Percentiles rank a stretch among this genome's conserved stretches.
Evolutionary conservation across 352 stramenopile genomes (phyloP).

Genomic region (Stramenopiles sp.): DNA sequence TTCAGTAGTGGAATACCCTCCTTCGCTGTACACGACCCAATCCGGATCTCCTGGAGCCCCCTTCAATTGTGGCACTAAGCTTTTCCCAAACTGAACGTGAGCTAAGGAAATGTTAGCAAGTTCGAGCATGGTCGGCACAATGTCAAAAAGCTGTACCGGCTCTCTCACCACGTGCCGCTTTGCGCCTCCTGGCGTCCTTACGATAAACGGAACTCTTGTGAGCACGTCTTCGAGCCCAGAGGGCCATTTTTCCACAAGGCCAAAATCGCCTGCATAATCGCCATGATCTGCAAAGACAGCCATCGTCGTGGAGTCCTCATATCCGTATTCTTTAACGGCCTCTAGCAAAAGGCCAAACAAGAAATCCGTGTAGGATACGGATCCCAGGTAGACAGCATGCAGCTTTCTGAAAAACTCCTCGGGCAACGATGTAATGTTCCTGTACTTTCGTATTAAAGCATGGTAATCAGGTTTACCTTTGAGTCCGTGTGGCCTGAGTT

Average conservation of each 20-base stretch:
- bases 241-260: conserved; percentile 5
- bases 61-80: neutral
- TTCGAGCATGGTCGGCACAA: conserved; percentile 6
- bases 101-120: neutral
- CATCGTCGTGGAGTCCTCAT: neutral
- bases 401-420: conserved; percentile 5
- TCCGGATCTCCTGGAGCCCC: neutral
- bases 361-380: neutral
- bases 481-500: neutral
- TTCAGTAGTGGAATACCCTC: neutral
- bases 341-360: conserved; percentile 4
- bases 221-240: neutral
- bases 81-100: conserved; percentile 7
- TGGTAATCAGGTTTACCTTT: conserved; percentile 7
- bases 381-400: neutral
- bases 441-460: neutral
- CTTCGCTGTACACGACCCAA: neutral
- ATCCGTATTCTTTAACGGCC: neutral
- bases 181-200: neutral
- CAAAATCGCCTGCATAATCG: conserved; percentile 10
- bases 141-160: neutral
- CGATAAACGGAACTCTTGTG: neutral
- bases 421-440: conserved; percentile 3
- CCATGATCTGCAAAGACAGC: conserved; percentile 7
- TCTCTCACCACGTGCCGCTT: neutral